These are phyloP conservation scores for Populus simonii DNA, from an alignment of 345 rosid genomes.

Conservation along the genomic window DNA sequence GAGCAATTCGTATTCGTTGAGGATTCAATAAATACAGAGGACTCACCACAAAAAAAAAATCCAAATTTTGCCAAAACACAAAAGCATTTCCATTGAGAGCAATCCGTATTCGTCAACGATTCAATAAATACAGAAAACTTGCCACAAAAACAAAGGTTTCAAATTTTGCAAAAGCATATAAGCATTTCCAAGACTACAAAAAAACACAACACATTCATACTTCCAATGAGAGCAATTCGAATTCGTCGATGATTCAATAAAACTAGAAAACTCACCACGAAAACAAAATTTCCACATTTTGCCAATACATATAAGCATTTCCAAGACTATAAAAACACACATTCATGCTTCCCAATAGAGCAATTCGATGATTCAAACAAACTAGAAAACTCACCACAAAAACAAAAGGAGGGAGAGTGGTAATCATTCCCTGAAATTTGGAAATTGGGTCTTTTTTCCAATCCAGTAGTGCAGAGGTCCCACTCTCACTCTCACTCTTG, in stretches of 20 bases:
- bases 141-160: not conserved
- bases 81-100: not conserved
- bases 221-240: not conserved
- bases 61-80: not conserved
- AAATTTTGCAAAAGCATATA: not conserved
- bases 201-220: not conserved
- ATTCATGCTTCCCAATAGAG: no score
- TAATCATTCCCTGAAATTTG: constrained; percentile 39
- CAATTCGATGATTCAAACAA: not conserved
- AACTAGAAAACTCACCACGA: not conserved
- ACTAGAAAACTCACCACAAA: constrained; percentile 41
- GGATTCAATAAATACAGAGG: no score
- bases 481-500: not conserved
- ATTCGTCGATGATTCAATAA: no score
- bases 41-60: no score
- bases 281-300: no score
- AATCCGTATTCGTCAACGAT: no score
- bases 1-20: no score
- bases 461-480: not conserved
- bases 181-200: not conserved
- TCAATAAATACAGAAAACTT: no score
- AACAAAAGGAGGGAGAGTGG: constrained; percentile 54
- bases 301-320: no score
- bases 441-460: constrained; percentile 24
- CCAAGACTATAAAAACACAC: no score